Conservation (phyloP, 2,329 filamentous ascomycete species). For the Paraconiothyrium sp. region DNA sequence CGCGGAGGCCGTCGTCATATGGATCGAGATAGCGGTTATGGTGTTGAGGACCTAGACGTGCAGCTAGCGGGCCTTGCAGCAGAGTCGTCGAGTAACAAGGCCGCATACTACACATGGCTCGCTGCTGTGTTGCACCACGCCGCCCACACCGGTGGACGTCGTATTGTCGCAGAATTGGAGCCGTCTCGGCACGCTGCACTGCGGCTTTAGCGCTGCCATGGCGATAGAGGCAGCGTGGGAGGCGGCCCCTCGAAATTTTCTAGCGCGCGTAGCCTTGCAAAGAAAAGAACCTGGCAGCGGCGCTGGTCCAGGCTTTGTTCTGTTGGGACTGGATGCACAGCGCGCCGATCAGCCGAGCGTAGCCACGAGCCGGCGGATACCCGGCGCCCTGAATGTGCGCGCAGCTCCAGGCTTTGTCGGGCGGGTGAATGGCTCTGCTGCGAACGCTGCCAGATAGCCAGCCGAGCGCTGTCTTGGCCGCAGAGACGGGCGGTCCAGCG, state of each 20-base stretch:
- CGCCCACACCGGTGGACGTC: neutral
- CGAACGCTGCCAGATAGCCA: no score
- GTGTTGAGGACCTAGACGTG: conserved; percentile 11
- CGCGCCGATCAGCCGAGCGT: conserved; percentile 19
- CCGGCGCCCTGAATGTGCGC: no score
- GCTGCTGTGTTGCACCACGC: neutral
- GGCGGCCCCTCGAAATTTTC: conserved; percentile 18
- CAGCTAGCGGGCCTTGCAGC: conserved; percentile 2
- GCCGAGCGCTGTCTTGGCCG: no score
- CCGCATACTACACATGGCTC: neutral
- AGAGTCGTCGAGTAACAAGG: neutral
- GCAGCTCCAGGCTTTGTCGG: no score
- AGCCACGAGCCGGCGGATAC: neutral
- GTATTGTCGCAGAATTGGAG: neutral
- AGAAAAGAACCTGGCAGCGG: neutral
- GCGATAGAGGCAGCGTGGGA: neutral
- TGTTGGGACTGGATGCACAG: conserved; percentile 14
- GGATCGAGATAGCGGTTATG: conserved; percentile 7
- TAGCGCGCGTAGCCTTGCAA: conserved; percentile 10
- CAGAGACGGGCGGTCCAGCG: no score
- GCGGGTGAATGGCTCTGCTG: no score
- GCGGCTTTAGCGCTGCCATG: neutral
- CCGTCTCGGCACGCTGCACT: neutral
- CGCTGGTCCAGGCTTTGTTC: conserved; percentile 13
- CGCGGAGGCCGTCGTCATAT: conserved; percentile 1